Evolutionary conservation across 768 basidiomycete species (phyloP), one percentile per base, ranked within the genome.

Genomic region (Lactarius quietus): DNA sequence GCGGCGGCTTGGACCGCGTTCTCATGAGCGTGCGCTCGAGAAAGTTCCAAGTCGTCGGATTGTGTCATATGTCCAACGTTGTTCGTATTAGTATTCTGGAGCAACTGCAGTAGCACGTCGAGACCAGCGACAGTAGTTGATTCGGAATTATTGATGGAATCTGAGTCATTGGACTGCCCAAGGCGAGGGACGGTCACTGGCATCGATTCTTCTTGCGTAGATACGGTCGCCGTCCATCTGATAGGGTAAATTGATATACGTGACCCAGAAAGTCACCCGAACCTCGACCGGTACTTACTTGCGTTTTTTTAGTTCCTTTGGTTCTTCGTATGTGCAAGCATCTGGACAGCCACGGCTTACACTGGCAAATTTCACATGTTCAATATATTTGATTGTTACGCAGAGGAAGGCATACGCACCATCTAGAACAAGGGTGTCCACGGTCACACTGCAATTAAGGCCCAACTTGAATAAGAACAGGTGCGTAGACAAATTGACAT

Each of bases 351-450:
- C 71, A 38, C 71, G 57, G 31, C 39, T 64, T 23, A 72, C 65
- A 57, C 71, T 72, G 18, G 23, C 38, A 39, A 10, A 20, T 29
- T 12, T 17, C 12, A 26, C 45, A 48, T 38, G 18, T 45, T 9
- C 7, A 23, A 62, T 59, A 7, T n/a, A 6, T 43, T 36, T 31
- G 26, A 35, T 15, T 9, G 26, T 26, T 4, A 26, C 14, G 43
- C 6, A 20, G 28, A 45, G 36, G 41, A 14, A 15, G 8, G 17
- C 3, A 55, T 20, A 33, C 68, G n/a, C 29, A 72, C 71, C 71
- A 72, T 68, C 71, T 59, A 14, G 65, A 65, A 61, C 71, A 72
- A 28, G 71, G 71, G 29, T 68, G 71, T 12, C 68, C 71, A n/a
- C 71, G 67, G 53, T 72, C 71, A 64, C 71, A 72, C 71, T 72